These are phyloP conservation scores for Aaosphaeria arxii DNA, from an alignment of 2,329 filamentous ascomycete genomes.

Conservation along the genomic window DNA sequence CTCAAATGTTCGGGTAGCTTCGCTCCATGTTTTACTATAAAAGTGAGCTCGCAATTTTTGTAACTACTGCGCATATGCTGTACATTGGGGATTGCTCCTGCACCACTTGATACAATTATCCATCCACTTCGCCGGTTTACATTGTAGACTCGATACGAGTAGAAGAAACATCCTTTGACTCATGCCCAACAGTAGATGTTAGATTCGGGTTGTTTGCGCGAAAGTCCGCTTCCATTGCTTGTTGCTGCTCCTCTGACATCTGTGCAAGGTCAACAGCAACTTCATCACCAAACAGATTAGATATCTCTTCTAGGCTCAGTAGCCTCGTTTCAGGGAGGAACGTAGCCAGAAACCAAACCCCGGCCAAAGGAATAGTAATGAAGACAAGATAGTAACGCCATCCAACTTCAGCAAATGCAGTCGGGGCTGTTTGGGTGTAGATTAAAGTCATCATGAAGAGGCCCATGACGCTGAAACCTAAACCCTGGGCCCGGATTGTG, in stretches of 20 bases:
- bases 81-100: no score
- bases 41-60: no score
- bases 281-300: background rate
- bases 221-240: background rate
- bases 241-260: background rate
- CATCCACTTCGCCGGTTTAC: no score
- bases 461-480: background rate
- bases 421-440: background rate
- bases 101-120: no score
- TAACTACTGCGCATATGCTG: no score
- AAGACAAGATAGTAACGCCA: background rate
- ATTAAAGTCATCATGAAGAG: constrained; percentile 1
- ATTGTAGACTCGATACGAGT: no score
- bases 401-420: background rate
- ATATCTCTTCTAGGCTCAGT: background rate
- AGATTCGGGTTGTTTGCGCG: no score
- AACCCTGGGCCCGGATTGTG: background rate
- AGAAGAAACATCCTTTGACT: no score
- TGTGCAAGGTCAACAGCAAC: background rate
- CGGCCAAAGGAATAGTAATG: background rate
- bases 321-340: background rate
- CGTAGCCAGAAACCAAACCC: background rate
- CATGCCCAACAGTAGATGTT: no score
- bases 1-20: no score
- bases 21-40: no score